These are phyloP conservation scores for Hanseniaspora sp. DNA, from an alignment of 1,139 yeast genomes.

Conservation along the genomic window DNA sequence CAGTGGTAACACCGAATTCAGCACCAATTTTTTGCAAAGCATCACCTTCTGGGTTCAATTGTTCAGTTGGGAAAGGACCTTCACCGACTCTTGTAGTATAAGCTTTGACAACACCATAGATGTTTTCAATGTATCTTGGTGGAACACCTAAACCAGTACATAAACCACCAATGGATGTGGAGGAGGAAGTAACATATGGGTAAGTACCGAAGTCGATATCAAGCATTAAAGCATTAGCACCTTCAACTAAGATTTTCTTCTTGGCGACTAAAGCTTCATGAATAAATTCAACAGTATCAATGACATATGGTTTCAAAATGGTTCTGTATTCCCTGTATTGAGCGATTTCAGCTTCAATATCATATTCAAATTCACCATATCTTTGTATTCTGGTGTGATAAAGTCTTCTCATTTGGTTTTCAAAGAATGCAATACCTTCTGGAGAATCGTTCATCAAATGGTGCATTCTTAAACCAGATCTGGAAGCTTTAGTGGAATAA, in stretches of 20 bases:
- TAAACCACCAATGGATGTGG: constrained; percentile 96
- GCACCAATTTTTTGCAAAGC: constrained; percentile 84
- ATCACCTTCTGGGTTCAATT: constrained; percentile 77
- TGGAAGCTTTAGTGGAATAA: constrained; percentile 88
- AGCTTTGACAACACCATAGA: constrained; percentile 95
- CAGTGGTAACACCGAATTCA: constrained; percentile 96
- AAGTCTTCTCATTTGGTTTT: constrained; percentile 61
- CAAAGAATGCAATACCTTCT: constrained; percentile 89
- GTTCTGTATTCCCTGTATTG: constrained; percentile 68
- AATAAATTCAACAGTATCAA: constrained; percentile 83
- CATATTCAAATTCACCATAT: constrained; percentile 87
- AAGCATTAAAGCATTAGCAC: constrained; percentile 96
- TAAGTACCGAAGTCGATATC: constrained; percentile 97
- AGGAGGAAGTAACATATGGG: constrained; percentile 92
- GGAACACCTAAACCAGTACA: constrained; percentile 94
- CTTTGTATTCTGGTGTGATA: constrained; percentile 73
- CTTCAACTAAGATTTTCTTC: constrained; percentile 86
- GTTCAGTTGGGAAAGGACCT: constrained; percentile 99
- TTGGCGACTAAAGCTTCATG: constrained; percentile 67
- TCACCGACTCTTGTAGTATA: constrained; percentile 98
- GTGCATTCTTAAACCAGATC: constrained; percentile 95
- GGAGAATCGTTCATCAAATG: constrained; percentile 85
- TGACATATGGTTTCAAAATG: constrained; percentile 74
- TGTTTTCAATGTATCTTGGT: constrained; percentile 64
- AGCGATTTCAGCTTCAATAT: constrained; percentile 65